Conservation (phyloP, 495 filamentous ascomycete genomes). For the Xylaria venustula region DNA sequence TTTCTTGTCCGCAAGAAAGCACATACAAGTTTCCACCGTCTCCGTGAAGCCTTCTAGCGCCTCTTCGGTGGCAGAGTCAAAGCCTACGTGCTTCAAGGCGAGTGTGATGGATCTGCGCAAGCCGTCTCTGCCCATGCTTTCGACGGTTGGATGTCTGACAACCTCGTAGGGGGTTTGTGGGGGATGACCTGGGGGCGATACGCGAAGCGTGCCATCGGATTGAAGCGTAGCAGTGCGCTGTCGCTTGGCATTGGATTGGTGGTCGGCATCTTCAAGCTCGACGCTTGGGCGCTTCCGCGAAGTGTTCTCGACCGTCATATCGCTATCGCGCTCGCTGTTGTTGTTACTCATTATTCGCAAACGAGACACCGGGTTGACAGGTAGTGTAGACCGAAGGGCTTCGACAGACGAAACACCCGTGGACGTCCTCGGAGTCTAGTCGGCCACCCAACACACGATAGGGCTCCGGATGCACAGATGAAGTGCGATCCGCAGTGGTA, state of each 20-base stretch:
- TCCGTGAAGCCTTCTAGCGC: conserved; percentile 44
- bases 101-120: conserved; percentile 40
- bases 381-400: too few relatives aligned
- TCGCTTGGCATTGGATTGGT: conserved; percentile 27
- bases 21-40: conserved; percentile 40
- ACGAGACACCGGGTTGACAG: too few relatives aligned
- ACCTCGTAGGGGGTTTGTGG: conserved; percentile 5
- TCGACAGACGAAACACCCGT: too few relatives aligned
- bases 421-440: too few relatives aligned
- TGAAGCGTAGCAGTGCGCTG: conserved; percentile 22
- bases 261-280: conserved; percentile 17
- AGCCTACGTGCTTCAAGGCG: conserved; percentile 41
- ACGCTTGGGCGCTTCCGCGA: conserved; percentile 19
- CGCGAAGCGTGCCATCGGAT: conserved; percentile 1
- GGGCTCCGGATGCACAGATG: too few relatives aligned
- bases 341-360: background rate
- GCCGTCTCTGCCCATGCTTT: conserved; percentile 35
- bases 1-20: background rate
- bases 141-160: conserved; percentile 20
- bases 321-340: background rate
- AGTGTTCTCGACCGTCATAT: conserved; percentile 8
- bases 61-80: conserved; percentile 36
- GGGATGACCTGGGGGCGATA: background rate
- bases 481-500: too few relatives aligned
- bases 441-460: too few relatives aligned